Evolutionary conservation across 2,329 filamentous ascomycete species (phyloP), one percentile per base, ranked within the genome.

Genomic region (Rachicladosporium sp.): DNA sequence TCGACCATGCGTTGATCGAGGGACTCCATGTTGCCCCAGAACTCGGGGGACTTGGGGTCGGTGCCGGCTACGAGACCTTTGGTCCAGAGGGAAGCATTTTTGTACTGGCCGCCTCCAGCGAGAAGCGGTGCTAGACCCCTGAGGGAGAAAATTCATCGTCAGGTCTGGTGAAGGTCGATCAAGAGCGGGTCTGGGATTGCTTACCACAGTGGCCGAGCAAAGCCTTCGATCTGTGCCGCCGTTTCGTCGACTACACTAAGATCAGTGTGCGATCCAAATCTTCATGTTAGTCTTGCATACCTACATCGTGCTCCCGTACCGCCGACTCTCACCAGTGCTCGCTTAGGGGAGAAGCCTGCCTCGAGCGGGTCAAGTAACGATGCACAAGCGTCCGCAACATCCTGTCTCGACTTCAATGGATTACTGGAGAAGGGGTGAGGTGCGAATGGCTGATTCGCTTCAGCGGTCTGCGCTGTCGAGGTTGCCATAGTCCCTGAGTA

Each of bases 1-100:
- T 89, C 83, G 2, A 88, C 83, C 83, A 88, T 88, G 19, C 82
- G 68, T 65, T 88, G 82, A 53, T 88, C 83, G 42, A 80, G 77
- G 53, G 87, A 81, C 47, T 77, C 70, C 46, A 83, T 80, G 41
- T 74, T 77, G 0, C 82, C 82, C 82, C 82, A 89, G 52, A 79
- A 88, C 59, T 87, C 82, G 0, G 73, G 68, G 42, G 65, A 74
- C 33, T 76, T 67, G 0, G 81, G 81, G 50, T 88, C 75, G 0
- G 80, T 86, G 1, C 82, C 83, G 27, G 75, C 70, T 46, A 76
- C 74, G 41, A 88, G 66, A 3, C 82, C 82, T 44, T 81, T 69
- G 29, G 84, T 71, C 73, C 80, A 85, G 59, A 73, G 74, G 39
- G 74, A 62, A 1, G 76, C 74, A 1, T 74, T 75, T 9, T 67